Evolutionary conservation across 768 basidiomycete species (phyloP).

Genomic region (Suillus paluster): DNA sequence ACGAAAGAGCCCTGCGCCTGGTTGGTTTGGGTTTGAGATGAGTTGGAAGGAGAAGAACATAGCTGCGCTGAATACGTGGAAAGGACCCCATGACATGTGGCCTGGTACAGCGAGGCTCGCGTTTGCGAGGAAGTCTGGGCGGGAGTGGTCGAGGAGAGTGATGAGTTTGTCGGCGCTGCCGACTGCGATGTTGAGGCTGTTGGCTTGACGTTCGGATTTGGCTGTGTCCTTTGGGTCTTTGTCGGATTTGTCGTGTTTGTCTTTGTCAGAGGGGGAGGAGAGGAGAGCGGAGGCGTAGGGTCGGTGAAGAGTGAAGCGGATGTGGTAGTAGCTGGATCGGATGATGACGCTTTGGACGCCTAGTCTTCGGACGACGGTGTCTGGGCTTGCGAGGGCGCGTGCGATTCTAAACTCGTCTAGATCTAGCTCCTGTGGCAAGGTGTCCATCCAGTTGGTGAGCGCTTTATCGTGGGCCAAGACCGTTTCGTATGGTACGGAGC

Average conservation of each 20-base stretch:
- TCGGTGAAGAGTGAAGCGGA: constrained; percentile 83
- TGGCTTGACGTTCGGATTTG: constrained; percentile 46
- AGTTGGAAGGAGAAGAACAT: constrained; percentile 94
- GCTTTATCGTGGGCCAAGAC: constrained; percentile 74
- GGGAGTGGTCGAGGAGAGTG: constrained; percentile 74
- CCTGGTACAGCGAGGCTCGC: constrained; percentile 74
- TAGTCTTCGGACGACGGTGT: constrained; percentile 60
- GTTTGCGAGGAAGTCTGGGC: constrained; percentile 75
- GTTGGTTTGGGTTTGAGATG: constrained; percentile 78
- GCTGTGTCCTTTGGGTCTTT: constrained; percentile 20
- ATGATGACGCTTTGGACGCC: constrained; percentile 85
- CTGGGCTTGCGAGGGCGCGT: constrained; percentile 67
- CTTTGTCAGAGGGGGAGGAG: constrained; percentile 33
- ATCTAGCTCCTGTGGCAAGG: constrained; percentile 73
- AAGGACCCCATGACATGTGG: constrained; percentile 84
- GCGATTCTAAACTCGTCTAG: constrained; percentile 79
- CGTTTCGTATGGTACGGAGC: constrained; percentile 77
- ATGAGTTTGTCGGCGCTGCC: constrained; percentile 79
- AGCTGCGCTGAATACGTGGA: constrained; percentile 83
- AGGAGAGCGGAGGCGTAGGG: constrained; percentile 56
- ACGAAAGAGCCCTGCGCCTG: constrained; percentile 77
- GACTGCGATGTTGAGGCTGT: constrained; percentile 75
- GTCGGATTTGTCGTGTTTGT: constrained; percentile 36
- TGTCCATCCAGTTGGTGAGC: constrained; percentile 75
- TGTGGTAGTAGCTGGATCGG: constrained; percentile 77